Conservation (phyloP, 108 stramenopile genomes). For the Aurantiochytrium sp. region DNA sequence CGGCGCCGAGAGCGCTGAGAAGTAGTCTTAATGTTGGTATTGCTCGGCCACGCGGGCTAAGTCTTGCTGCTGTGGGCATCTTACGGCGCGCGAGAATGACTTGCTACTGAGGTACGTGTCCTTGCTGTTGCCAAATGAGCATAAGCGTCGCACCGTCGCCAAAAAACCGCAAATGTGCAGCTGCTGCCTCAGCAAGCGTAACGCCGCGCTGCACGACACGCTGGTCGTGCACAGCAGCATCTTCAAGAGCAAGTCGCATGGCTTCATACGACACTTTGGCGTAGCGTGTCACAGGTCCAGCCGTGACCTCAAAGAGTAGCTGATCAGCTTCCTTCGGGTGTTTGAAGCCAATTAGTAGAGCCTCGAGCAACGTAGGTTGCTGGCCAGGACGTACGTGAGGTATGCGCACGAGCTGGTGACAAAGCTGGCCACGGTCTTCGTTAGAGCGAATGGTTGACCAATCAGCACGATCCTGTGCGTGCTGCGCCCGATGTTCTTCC, state of each 20-base stretch:
- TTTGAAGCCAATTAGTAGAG: background rate
- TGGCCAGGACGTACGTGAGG: background rate
- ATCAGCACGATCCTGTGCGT: background rate
- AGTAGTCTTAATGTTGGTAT: no score
- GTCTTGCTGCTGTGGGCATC: no score
- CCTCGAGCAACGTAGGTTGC: background rate
- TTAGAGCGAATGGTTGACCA: background rate
- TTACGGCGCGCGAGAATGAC: no score
- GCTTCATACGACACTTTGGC: background rate
- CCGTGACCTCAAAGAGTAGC: constrained; percentile 6
- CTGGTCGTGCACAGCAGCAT: background rate
- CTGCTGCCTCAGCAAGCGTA: background rate
- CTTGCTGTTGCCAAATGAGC: background rate
- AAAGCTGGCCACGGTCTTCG: background rate
- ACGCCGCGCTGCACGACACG: background rate
- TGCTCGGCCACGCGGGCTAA: no score
- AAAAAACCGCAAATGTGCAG: background rate
- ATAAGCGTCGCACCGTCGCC: background rate
- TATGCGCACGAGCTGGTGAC: background rate
- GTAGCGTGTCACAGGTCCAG: background rate
- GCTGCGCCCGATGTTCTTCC: background rate
- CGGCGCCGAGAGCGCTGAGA: no score
- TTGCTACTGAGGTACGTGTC: no score
- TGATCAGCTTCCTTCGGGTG: background rate
- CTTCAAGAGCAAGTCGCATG: background rate